phyloP scores from a whole-genome alignment of 1,139 yeast species.

The Geotrichum histeridarum region DNA sequence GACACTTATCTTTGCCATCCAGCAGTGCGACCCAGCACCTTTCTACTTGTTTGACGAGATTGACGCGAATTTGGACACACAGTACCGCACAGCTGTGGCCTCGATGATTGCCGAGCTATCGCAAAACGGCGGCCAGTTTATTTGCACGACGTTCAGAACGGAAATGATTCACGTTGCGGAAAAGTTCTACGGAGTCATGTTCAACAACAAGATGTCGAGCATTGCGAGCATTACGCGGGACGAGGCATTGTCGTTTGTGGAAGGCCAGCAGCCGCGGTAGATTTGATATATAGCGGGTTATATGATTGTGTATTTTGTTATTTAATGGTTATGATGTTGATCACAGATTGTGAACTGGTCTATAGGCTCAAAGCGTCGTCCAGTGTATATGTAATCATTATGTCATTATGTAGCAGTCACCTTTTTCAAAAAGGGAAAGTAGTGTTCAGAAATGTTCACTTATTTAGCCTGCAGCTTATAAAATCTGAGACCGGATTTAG shows the following conservation, averaged over 20 bases:
- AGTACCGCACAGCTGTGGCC: conserved; percentile 87
- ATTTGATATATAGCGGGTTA: neutral
- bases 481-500: no score
- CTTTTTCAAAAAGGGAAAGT: no score
- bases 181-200: conserved; percentile 82
- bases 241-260: conserved; percentile 77
- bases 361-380: no score
- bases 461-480: no score
- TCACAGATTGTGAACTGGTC: no score
- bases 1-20: conserved; percentile 88
- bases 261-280: conserved; percentile 38
- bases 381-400: no score
- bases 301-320: neutral
- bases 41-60: conserved; percentile 93
- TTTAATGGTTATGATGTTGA: neutral
- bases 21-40: conserved; percentile 94
- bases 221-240: conserved; percentile 64
- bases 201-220: conserved; percentile 74
- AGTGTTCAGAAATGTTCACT: no score
- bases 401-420: no score
- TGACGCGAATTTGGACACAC: conserved; percentile 92
- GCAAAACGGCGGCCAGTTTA: conserved; percentile 56
- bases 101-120: conserved; percentile 63
- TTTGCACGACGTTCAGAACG: conserved; percentile 92
- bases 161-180: conserved; percentile 88